Base-by-base conservation (phyloP, 441 rosid species). In the Arabidopsis hybrid region DNA sequence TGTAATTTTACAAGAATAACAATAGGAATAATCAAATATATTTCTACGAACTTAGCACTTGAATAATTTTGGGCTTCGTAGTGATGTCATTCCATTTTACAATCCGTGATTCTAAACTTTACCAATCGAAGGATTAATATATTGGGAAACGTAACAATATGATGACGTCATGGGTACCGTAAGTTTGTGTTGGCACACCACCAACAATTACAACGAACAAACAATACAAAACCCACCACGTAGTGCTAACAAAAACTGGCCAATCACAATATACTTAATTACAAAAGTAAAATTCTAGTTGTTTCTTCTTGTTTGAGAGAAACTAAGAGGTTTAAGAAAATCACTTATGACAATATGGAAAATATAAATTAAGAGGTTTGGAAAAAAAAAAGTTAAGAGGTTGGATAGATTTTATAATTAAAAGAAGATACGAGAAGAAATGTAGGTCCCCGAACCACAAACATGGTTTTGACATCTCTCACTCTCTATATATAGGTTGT, bases 401-500 rank as follows among this genome's bases (percentile, higher is more conserved):
- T 53, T 55, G n/a, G 36, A 62, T 39, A 61, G 35, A 16, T n/a
- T 36, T 6, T 43, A 53, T 36, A 75, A 45, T 36, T 26, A 69
- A 49, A 64, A 57, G 75, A 76, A 76, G 38, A 55, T 49, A 70
- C 75, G 66, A 64, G 66, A 76, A 76, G 66, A 57, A 76, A 76
- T 32, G 75, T 70, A 70, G 79, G 79, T 70, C 79, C 79, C 64
- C 61, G 47, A 62, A 70, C 47, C 65, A 69, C 55, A 57, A 70
- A 70, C 35, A 70, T 76, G 67, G 71, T 39, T 69, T 39, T 57
- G 53, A 69, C 36, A 49, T 46, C 59, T 46, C 59, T 36, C 17
- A 32, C 17, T 8, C 65, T 65, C 75, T 76, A 76, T 76, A 76
- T 70, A 76, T 55, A 76, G 75, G 79, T 76, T 76, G 79, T 76